Evolutionary conservation across 768 basidiomycete species (phyloP).

Genomic region (Amanita thiersii): DNA sequence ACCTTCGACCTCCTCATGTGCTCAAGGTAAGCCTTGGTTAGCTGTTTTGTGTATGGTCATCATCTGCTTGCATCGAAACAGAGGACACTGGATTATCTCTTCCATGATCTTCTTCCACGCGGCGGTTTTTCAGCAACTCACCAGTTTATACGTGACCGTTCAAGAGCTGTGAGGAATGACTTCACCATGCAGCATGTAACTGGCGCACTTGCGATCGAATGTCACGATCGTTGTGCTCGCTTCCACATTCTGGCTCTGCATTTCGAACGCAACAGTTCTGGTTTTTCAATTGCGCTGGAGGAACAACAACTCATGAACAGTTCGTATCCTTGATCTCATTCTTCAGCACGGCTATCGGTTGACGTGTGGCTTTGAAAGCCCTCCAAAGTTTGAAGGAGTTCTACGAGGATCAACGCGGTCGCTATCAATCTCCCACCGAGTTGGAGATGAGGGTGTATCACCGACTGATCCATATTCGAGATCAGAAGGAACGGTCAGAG

Average conservation of each 20-base stretch:
- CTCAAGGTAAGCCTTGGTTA: constrained; percentile 51
- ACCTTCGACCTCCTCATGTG: constrained; percentile 80
- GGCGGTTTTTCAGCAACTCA: constrained; percentile 65
- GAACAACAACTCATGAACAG: constrained; percentile 90
- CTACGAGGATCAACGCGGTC: constrained; percentile 73
- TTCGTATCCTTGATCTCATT: constrained; percentile 28
- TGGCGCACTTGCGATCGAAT: constrained; percentile 73
- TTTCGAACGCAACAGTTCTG: constrained; percentile 42
- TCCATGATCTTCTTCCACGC: constrained; percentile 67
- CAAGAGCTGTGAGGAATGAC: constrained; percentile 84
- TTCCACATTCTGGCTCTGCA: constrained; percentile 88
- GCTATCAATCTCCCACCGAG: constrained; percentile 71
- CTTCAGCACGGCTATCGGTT: neutral
- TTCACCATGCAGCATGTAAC: constrained; percentile 89
- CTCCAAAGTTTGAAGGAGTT: constrained; percentile 90
- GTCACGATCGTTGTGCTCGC: constrained; percentile 88
- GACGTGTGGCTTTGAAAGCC: constrained; percentile 53
- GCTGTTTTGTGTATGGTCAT: constrained; percentile 4
- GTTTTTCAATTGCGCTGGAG: constrained; percentile 64
- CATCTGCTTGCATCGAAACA: constrained; percentile 19
- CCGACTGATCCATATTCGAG: constrained; percentile 84
- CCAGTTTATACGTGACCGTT: constrained; percentile 88
- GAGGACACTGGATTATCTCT: constrained; percentile 90
- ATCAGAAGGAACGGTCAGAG: constrained; percentile 70
- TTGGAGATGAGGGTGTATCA: constrained; percentile 97